Conservation (phyloP, 2,329 filamentous ascomycete species). For the Xylariaceae sp. region DNA sequence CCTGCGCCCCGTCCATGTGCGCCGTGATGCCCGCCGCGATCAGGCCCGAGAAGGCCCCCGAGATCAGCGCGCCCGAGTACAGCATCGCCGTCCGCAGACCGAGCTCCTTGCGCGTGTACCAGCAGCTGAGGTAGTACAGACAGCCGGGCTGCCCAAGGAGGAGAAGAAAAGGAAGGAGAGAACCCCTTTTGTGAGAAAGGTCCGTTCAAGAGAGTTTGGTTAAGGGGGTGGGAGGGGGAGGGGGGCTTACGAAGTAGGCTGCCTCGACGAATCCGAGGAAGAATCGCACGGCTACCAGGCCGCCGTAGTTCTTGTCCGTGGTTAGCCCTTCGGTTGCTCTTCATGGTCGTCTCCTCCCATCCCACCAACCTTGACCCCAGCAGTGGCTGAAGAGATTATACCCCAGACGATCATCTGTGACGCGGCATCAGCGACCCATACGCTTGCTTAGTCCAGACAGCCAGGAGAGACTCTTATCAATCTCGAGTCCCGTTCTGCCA, state of each 20-base stretch:
- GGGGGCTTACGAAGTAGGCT: conserved; percentile 32
- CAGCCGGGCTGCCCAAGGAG: conserved; percentile 49
- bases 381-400: conserved; percentile 35
- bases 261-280: conserved; percentile 37
- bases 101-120: conserved; percentile 65
- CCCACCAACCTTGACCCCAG: conserved; percentile 22
- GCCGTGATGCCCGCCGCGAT: conserved; percentile 57
- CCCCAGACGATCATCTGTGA: conserved; percentile 41
- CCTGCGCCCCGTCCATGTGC: conserved; percentile 52
- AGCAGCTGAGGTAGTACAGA: conserved; percentile 55
- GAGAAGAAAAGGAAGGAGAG: too few species aligned
- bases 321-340: too few species aligned
- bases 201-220: too few species aligned
- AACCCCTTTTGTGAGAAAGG: too few species aligned
- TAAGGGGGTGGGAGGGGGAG: too few species aligned
- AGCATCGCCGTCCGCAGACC: conserved; percentile 58
- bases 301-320: conserved; percentile 21
- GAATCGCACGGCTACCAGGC: conserved; percentile 34
- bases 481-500: background rate
- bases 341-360: too few species aligned
- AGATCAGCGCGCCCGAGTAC: conserved; percentile 62
- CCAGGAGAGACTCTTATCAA: too few species aligned
- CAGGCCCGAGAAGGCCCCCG: conserved; percentile 63
- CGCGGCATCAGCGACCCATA: conserved; percentile 6
- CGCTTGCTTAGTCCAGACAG: too few species aligned